Conservation (phyloP, 2,329 filamentous ascomycete genomes). For the Lasiodiplodia citricola region DNA sequence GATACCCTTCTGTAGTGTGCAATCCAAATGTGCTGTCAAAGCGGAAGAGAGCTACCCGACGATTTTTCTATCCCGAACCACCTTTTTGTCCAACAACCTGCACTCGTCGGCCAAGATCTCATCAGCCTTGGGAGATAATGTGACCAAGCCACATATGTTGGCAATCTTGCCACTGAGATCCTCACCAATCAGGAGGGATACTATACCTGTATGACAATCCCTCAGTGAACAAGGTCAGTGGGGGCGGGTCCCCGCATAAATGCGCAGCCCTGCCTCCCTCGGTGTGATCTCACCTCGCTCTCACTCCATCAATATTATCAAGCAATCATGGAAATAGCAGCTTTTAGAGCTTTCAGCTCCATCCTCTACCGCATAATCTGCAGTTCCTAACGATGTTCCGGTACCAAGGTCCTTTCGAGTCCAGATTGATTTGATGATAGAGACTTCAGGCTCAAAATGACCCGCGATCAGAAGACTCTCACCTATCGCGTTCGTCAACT, state of each 20-base stretch:
- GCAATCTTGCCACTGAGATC: background rate
- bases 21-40: too few relatives aligned
- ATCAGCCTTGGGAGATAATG: background rate
- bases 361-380: too few relatives aligned
- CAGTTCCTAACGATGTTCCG: too few relatives aligned
- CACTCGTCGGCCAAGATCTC: too few relatives aligned
- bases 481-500: slow-evolving; percentile 2
- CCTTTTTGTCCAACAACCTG: too few relatives aligned
- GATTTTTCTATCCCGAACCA: too few relatives aligned
- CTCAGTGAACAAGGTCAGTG: background rate
- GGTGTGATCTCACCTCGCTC: background rate
- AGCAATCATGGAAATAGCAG: background rate
- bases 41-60: too few relatives aligned
- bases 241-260: too few relatives aligned
- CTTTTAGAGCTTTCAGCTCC: background rate
- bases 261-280: background rate
- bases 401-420: too few relatives aligned
- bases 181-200: background rate
- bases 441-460: background rate
- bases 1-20: too few relatives aligned
- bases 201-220: background rate
- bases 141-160: background rate
- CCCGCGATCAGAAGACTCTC: background rate
- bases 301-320: background rate
- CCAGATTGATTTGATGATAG: background rate